Base-by-base conservation (phyloP, 176 grass and related monocot species). In the Lolium rigidum region DNA sequence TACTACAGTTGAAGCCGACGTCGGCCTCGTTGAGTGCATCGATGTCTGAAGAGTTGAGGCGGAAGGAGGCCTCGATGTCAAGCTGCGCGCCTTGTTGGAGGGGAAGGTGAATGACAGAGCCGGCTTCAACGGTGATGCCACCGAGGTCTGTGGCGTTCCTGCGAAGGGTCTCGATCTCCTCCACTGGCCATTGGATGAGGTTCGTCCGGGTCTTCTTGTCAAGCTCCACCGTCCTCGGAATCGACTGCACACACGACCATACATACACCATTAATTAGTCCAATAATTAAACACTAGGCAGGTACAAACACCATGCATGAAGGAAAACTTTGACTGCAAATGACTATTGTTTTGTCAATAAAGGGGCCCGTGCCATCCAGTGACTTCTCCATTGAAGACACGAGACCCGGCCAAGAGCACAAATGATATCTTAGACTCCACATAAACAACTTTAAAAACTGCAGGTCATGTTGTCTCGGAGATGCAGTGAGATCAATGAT, bases 141-240 rank as follows among this genome's bases (percentile, higher is more conserved):
- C 22, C 50, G 51, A 84, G 80, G 48, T 73, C 78, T 2, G 66
- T 83, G 78, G 83, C 67, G 71, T 83, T 86, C 24, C 26, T 55
- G 31, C 89, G 85, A 16, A 94, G 60, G 16, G 52, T 75, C 9
- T 94, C 86, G 16, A 94, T 61, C 61, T 94, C 92, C 43, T 91
- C 86, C 7, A 94, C 92, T 0, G 89, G 92, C 92, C 92, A 94
- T 31, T 94, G 92, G 41, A 94, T 67, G 48, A 94, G 78, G 81
- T 93, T 86, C 15, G 78, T 88, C 46, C 64, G 76, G 21, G 92
- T 90, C 76, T 93, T 90, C 16, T 49, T 13, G 39, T 93, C 92
- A 7, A 93, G 88, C 31, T 83, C 74, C 9, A 93, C 86, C 5
- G 81, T 93, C 37, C 92, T 72, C 12, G 92, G 92, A 57, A 93